Conservation (phyloP, 2,329 filamentous ascomycete species). For the Sporothrix pallida region DNA sequence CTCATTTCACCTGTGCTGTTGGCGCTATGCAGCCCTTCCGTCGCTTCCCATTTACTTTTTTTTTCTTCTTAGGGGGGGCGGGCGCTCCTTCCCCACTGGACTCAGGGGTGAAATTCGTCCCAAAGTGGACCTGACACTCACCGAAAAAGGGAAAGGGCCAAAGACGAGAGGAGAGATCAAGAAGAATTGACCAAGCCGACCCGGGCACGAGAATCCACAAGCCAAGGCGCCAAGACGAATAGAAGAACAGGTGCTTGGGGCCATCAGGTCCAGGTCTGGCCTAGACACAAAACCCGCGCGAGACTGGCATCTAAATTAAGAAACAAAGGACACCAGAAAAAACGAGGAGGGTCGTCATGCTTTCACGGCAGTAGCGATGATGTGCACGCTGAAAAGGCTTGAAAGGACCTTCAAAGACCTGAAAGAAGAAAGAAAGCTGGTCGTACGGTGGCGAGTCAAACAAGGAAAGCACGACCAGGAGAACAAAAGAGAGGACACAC, state of each 20-base stretch:
- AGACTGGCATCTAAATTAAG: constrained; percentile 30
- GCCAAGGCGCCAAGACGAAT: constrained; percentile 18
- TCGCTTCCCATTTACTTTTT: constrained; percentile 7
- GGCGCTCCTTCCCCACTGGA: constrained; percentile 24
- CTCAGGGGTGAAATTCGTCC: constrained; percentile 16
- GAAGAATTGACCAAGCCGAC: background rate
- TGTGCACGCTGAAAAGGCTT: constrained; percentile 10
- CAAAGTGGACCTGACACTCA: constrained; percentile 3
- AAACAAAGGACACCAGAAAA: constrained; percentile 20
- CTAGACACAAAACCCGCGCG: constrained; percentile 19
- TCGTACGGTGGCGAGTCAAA: constrained; percentile 5
- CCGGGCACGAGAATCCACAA: background rate
- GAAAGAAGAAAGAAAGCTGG: constrained; percentile 2
- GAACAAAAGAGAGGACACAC: background rate
- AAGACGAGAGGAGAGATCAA: constrained; percentile 22
- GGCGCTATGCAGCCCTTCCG: background rate
- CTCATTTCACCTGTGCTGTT: constrained; percentile 13
- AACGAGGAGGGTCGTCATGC: background rate
- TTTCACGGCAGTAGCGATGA: background rate
- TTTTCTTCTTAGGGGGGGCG: background rate
- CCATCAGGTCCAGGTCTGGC: constrained; percentile 6
- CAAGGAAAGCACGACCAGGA: constrained; percentile 7
- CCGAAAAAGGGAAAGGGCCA: background rate
- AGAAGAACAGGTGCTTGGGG: constrained; percentile 14
- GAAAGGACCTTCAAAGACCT: constrained; percentile 21